Evolutionary conservation across 192 early-diverging fungal genomes (phyloP), one percentile per base, ranked within the genome.

Genomic region (Pilaira anomala): DNA sequence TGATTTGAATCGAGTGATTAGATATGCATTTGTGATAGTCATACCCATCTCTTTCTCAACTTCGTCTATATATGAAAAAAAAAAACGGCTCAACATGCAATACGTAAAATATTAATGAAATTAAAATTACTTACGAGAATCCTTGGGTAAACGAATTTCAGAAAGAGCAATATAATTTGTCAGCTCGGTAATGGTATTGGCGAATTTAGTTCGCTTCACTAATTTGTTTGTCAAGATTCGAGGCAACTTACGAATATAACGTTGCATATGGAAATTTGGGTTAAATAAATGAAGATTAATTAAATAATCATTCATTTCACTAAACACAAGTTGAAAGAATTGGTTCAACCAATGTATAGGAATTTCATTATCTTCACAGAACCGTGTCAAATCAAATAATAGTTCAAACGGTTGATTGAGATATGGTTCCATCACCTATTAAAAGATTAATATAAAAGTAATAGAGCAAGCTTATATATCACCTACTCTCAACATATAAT

Each of bases 371-470:
- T 86, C 87, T 12, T 77, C 71, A 16, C 80, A 78, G 75, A 91
- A 90, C 62, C 85, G 82, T 39, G 89, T 91, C 36, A 88, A 63
- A 69, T 95, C 93, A 41, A 95, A 80, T 19, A 94, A 76, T 40
- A 95, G 51, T 56, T 95, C 93, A 76, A 83, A 94, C 28, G 87
- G 74, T 53, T 80, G 86, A 33, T 76, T 80, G 5, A 89, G 79
- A 28, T 80, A 67, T 25, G 89, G 80, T 68, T 91, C 86, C 33
- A 93, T 73, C 16, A 81, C 66, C 55, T 83, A 56, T 29, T 22
- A 6, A 22, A 11, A 73, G 2, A 56, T 40, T 13, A 65, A 53
- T 41, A 61, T 4, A 16, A 9, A 30, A 28, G 3, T 30, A 30
- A 4, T 3, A 30, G 8, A n/a, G n/a, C 14, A 12, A 16, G 2